These are phyloP conservation scores for Chlorella sp. DNA, from an alignment of 139 green algal species.

Conservation along the genomic window DNA sequence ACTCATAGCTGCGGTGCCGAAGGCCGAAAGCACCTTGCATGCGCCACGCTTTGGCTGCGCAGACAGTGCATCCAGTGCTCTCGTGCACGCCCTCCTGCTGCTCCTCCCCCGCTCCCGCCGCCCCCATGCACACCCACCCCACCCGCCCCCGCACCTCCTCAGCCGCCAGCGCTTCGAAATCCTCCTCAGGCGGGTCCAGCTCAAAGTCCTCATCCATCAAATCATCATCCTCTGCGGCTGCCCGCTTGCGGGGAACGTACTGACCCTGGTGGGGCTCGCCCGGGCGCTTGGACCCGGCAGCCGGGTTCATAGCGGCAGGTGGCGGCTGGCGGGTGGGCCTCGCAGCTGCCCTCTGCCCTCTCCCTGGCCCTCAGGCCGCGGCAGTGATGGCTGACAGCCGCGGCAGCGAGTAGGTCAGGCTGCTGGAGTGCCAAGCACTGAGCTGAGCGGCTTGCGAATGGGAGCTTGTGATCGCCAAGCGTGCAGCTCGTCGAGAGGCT, in stretches of 20 bases:
- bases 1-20: too few relatives aligned
- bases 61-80: not conserved
- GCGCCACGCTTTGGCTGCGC: not conserved
- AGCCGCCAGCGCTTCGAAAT: conserved; percentile 27
- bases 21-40: not conserved
- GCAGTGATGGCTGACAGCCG: too few relatives aligned
- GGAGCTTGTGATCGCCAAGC: too few relatives aligned
- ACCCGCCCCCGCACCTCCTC: not conserved
- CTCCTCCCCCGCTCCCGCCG: not conserved
- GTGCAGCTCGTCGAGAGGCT: too few relatives aligned
- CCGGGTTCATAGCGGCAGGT: conserved; percentile 3
- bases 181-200: conserved; percentile 48
- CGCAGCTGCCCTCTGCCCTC: too few relatives aligned
- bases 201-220: conserved; percentile 55
- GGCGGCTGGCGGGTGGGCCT: not conserved
- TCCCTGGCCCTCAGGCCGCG: too few relatives aligned
- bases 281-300: conserved; percentile 28
- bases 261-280: not conserved
- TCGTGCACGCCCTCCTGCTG: not conserved
- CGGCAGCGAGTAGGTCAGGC: too few relatives aligned
- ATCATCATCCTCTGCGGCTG: conserved; percentile 30
- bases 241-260: conserved; percentile 35
- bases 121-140: not conserved
- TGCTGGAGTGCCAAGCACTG: too few relatives aligned
- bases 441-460: too few relatives aligned